Percentiles rank a stretch among this genome's conserved stretches.
Conservation (phyloP, 148 eudicot genomes). For the Persicaria tinctoria region DNA sequence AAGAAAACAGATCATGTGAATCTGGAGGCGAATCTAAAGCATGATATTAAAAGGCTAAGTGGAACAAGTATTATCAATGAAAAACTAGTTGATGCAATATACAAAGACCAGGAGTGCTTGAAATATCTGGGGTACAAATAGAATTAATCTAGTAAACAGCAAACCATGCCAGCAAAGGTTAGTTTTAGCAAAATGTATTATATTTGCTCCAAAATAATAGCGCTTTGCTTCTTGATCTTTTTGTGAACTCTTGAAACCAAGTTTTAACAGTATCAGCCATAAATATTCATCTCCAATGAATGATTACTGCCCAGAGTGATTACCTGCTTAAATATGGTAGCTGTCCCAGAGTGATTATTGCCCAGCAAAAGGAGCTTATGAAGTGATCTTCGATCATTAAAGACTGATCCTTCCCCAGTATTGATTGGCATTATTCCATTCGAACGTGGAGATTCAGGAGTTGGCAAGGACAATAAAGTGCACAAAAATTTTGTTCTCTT, state of each 20-base stretch:
- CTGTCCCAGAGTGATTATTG: conserved; percentile 76
- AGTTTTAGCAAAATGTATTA: too few relatives aligned
- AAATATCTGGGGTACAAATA: too few relatives aligned
- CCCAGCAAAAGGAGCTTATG: conserved; percentile 87
- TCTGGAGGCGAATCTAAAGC: neutral
- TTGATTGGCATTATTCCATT: conserved; percentile 50
- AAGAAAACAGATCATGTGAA: neutral
- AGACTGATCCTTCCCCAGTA: conserved; percentile 43
- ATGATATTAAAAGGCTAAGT: neutral
- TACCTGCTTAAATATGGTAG: conserved; percentile 97
- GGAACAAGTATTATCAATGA: neutral
- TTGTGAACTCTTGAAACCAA: neutral
- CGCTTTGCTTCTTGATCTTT: too few relatives aligned
- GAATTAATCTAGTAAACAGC: too few relatives aligned
- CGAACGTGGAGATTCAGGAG: conserved; percentile 51
- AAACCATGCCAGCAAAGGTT: too few relatives aligned
- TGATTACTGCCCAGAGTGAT: neutral
- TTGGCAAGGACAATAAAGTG: conserved; percentile 86
- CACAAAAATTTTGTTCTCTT: conserved; percentile 86
- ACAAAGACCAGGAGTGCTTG: too few relatives aligned
- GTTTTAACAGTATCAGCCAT: neutral
- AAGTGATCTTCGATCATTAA: conserved; percentile 11
- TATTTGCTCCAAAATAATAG: too few relatives aligned
- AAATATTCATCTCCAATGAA: neutral
- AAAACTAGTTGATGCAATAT: neutral